These are phyloP conservation scores for Lecanicillium sp. DNA, from an alignment of 2,329 filamentous ascomycete genomes.

Conservation along the genomic window DNA sequence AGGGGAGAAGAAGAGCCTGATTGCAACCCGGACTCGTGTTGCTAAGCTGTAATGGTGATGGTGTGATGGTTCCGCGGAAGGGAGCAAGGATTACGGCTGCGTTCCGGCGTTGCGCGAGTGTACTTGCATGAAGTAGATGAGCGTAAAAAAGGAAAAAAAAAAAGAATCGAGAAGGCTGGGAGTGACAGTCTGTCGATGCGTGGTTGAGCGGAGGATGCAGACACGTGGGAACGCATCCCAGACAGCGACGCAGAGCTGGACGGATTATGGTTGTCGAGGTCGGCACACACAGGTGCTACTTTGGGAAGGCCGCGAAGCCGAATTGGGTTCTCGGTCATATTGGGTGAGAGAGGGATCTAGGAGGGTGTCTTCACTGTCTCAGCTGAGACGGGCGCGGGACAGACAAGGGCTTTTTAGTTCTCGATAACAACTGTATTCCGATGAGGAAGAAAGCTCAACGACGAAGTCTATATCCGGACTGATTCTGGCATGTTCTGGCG, in stretches of 20 bases:
- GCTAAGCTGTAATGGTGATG: too few relatives aligned
- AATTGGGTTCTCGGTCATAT: background rate
- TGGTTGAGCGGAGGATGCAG: background rate
- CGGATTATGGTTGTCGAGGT: background rate
- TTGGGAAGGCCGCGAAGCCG: background rate
- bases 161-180: background rate
- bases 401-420: background rate
- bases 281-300: background rate
- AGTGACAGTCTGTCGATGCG: background rate
- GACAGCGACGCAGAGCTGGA: background rate
- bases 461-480: background rate
- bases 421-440: background rate
- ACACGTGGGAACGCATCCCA: too few relatives aligned
- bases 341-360: background rate
- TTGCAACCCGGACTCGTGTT: too few relatives aligned
- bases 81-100: too few relatives aligned
- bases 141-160: too few relatives aligned
- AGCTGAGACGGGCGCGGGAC: background rate
- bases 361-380: background rate
- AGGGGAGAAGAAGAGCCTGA: background rate
- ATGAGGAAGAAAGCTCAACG: background rate
- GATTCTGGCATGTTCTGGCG: too few relatives aligned
- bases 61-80: constrained; percentile 3
- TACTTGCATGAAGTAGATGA: too few relatives aligned
- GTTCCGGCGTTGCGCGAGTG: too few relatives aligned